A percentile compares a stretch with the other conserved stretches of the same genome.
These are phyloP conservation scores for Proliferodiscus dingleyae DNA, from an alignment of 2,329 filamentous ascomycete genomes.

Conservation along the genomic window DNA sequence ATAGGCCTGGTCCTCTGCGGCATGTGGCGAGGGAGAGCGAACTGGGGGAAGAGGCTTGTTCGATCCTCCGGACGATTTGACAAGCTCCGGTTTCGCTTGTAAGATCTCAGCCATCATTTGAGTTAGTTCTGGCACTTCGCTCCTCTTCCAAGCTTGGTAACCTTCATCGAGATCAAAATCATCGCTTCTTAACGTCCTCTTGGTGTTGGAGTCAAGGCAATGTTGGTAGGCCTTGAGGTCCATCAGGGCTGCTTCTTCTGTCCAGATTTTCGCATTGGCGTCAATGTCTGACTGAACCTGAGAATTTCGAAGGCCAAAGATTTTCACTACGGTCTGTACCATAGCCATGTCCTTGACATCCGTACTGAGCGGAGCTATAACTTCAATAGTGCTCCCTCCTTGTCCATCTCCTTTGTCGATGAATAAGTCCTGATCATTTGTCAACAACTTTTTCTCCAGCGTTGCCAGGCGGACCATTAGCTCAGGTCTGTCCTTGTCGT, in stretches of 20 bases:
- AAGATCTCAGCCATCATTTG: constrained; percentile 92
- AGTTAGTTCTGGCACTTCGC: constrained; percentile 80
- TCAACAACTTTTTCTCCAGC: constrained; percentile 88
- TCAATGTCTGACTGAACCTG: constrained; percentile 87
- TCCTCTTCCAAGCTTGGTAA: constrained; percentile 85
- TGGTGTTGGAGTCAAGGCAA: constrained; percentile 76
- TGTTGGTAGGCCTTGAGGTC: constrained; percentile 94
- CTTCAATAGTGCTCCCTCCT: constrained; percentile 67
- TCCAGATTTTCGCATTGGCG: constrained; percentile 75
- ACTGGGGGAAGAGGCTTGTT: constrained; percentile 57
- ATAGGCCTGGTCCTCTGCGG: constrained; percentile 40
- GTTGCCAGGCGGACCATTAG: constrained; percentile 72
- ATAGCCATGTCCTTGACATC: constrained; percentile 97
- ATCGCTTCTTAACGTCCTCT: constrained; percentile 66
- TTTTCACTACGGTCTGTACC: constrained; percentile 78
- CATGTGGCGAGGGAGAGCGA: constrained; percentile 38
- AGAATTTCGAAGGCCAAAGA: constrained; percentile 75
- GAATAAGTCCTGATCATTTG: constrained; percentile 86
- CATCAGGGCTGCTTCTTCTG: constrained; percentile 80
- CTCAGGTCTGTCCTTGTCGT: constrained; percentile 79
- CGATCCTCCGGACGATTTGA: constrained; percentile 49
- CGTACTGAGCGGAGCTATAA: constrained; percentile 76
- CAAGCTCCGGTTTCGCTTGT: constrained; percentile 77
- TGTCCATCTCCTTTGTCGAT: constrained; percentile 54
- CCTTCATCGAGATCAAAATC: constrained; percentile 90